Base-by-base conservation (phyloP, 2,329 filamentous ascomycete genomes). In the Piedraia hortae region DNA sequence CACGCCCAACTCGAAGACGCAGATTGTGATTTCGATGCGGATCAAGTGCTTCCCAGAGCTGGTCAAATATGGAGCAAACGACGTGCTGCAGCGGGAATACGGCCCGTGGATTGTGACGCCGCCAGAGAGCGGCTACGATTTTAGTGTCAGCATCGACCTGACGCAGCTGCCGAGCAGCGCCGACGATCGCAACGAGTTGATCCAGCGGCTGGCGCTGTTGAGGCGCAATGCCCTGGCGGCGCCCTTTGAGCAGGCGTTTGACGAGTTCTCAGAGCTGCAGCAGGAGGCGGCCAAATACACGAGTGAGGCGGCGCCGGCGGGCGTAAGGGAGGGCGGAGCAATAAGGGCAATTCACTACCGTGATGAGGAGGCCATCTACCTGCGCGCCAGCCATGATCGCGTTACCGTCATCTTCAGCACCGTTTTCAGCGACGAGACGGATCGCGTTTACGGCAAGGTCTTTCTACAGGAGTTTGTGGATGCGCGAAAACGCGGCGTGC, bases 361-460 rank as follows among this genome's bases (percentile, higher is more conserved):
- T 25, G 88, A 99, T 41, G 80, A 93, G 54, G 85, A 99, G 47
- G 80, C 85, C 23, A 93, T 99, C 42, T 97, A 89, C 48, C 71
- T 97, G 54, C 93, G 97, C 54, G 82, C 85, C 29, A 88, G 74
- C 46, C 73, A 88, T 51, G 85, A 99, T 45, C 68, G 85, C 39
- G 85, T 99, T 23, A 97, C 88, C 1, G 80, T 97, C 39, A 97
- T 97, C 41, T 97, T 97, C 59, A 90, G 78, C 50, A 97, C 85
- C 18, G 64, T 93, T 23, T 99, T 99, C 59, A 62, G 77, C 26
- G 88, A 99, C 44, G 88, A 97, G 52, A 97, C 88, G 24, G 85
- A 97, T 44, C 61, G 82, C 29, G 75, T 99, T 26, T 97, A 89
- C 39, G 85, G 85, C 36, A 93, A 91, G 52, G 78, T 97, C 8